These are phyloP conservation scores for Pseudogymnoascus verrucosus DNA, from an alignment of 2,329 filamentous ascomycete genomes.

Conservation along the genomic window DNA sequence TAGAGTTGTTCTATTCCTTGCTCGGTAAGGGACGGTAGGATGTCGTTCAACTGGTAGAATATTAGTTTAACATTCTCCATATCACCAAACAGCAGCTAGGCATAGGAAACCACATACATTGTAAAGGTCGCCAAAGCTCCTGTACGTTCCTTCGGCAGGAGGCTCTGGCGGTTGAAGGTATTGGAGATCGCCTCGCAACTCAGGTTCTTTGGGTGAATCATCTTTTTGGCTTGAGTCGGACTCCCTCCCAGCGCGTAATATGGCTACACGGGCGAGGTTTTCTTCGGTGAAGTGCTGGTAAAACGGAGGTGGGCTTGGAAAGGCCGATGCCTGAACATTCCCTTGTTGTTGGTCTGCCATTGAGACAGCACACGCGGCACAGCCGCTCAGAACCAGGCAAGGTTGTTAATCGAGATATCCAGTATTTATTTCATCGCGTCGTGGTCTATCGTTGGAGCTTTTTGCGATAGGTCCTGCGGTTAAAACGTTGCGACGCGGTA, in stretches of 20 bases:
- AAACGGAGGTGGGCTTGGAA: slow-evolving; percentile 82
- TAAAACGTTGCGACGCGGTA: neutral
- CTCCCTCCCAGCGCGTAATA: slow-evolving; percentile 32
- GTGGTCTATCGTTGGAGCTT: neutral
- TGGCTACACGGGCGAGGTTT: slow-evolving; percentile 55
- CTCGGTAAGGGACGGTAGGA: slow-evolving; percentile 59
- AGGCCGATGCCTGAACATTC: slow-evolving; percentile 47
- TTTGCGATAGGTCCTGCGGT: neutral
- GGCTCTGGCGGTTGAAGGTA: slow-evolving; percentile 75
- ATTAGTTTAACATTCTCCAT: slow-evolving; percentile 10
- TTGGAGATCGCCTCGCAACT: slow-evolving; percentile 47
- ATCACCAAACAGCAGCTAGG: neutral
- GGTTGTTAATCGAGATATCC: neutral
- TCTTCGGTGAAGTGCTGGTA: slow-evolving; percentile 79
- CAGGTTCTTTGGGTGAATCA: neutral
- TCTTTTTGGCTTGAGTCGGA: neutral
- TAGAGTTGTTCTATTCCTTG: slow-evolving; percentile 66
- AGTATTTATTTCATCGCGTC: neutral
- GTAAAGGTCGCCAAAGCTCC: slow-evolving; percentile 63
- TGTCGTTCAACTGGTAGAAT: slow-evolving; percentile 43
- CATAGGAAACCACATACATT: slow-evolving; percentile 33
- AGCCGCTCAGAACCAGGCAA: slow-evolving; percentile 1
- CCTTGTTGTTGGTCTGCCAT: slow-evolving; percentile 54
- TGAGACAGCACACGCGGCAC: slow-evolving; percentile 8
- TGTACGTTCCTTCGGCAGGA: slow-evolving; percentile 62